Evolutionary conservation across 202 grass and related monocot genomes (phyloP).

Genomic region (Panicum hallii): DNA sequence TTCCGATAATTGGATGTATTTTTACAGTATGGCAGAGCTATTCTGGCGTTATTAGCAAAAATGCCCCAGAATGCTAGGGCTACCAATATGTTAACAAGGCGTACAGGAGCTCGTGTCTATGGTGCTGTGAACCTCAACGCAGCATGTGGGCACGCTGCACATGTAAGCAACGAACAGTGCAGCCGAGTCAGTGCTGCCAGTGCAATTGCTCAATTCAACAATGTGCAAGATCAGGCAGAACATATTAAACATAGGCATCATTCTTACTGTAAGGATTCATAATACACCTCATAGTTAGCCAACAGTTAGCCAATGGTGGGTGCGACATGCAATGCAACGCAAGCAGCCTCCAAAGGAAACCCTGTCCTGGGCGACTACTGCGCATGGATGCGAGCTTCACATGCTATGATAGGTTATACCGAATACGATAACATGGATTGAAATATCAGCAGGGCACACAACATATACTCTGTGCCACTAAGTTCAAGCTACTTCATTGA

Average conservation of each 20-base stretch:
- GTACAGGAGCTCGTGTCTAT: too few species aligned
- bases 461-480: conserved; percentile 20
- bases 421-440: background rate
- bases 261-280: conserved; percentile 43
- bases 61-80: too few species aligned
- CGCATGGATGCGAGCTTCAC: conserved; percentile 36
- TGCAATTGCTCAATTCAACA: background rate
- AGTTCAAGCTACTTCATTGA: conserved; percentile 51
- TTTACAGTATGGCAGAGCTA: too few species aligned
- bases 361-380: conserved; percentile 1
- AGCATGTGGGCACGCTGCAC: background rate
- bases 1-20: too few species aligned
- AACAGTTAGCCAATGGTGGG: conserved; percentile 41
- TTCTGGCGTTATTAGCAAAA: too few species aligned
- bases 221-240: background rate
- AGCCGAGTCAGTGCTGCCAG: background rate
- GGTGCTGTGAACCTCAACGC: too few species aligned
- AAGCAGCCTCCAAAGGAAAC: conserved; percentile 43
- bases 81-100: too few species aligned
- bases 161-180: background rate
- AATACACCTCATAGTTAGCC: conserved; percentile 33
- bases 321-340: conserved; percentile 19
- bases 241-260: conserved; percentile 30
- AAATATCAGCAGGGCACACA: conserved; percentile 28
- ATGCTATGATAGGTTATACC: conserved; percentile 46